These are phyloP conservation scores for Phytophthora sansomeana DNA, from an alignment of 352 stramenopile genomes.

Conservation along the genomic window DNA sequence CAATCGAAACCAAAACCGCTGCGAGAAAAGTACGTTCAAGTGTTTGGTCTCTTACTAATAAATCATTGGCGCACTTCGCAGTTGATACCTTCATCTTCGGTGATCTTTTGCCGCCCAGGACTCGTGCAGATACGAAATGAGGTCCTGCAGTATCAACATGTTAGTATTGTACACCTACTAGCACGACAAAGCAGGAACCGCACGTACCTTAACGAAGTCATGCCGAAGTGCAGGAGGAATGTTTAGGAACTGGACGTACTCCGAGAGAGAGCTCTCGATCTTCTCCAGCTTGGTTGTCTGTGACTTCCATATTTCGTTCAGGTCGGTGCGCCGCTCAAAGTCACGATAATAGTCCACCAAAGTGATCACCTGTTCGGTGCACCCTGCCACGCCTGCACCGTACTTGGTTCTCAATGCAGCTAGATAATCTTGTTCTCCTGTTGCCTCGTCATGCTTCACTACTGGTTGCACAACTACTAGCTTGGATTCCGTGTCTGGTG, in stretches of 20 bases:
- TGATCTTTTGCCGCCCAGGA: conserved; percentile 43
- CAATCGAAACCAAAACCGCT: neutral
- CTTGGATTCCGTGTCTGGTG: conserved; percentile 5
- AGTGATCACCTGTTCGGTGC: conserved; percentile 79
- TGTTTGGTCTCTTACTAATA: conserved; percentile 20
- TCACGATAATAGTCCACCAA: conserved; percentile 87
- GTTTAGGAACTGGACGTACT: conserved; percentile 77
- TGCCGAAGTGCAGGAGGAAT: conserved; percentile 54
- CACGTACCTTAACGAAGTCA: conserved; percentile 65
- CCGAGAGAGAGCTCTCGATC: conserved; percentile 71
- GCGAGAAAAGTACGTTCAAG: conserved; percentile 8
- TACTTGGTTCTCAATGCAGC: conserved; percentile 70
- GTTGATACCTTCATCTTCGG: conserved; percentile 11
- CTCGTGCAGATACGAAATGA: conserved; percentile 57
- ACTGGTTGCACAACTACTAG: neutral
- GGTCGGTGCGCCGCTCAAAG: conserved; percentile 76
- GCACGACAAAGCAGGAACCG: too few relatives aligned
- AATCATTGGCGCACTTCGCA: conserved; percentile 23
- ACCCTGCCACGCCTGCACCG: conserved; percentile 58
- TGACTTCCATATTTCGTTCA: conserved; percentile 76
- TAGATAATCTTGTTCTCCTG: conserved; percentile 24
- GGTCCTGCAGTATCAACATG: conserved; percentile 38
- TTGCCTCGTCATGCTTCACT: conserved; percentile 1
- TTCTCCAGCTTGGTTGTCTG: conserved; percentile 77
- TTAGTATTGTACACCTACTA: neutral